Conservation (phyloP, 306 rosid species). For the peach (Prunus persica) region Prunus_persica_NCBIv2 NC_034010.1:18942501-18943000, state of each 20-base stretch:
- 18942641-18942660: not conserved
- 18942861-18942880: not conserved
- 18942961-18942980: no score
- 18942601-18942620: not conserved
- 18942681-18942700: not conserved
- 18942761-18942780: not conserved
- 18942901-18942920: not conserved
- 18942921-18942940: not conserved
- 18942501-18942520: not conserved
- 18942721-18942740: not conserved
- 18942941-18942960: not conserved
- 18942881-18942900: not conserved
- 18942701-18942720: no score
- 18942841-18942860: not conserved
- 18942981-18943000: no score
- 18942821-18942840: not conserved
- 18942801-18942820: not conserved
- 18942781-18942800: not conserved
- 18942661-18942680: not conserved
- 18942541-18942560: not conserved
- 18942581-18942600: not conserved
- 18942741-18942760: not conserved
- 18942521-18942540: not conserved
- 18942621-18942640: not conserved
- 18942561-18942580: not conserved